phyloP scores from a whole-genome alignment of 371 early-diverging fungal species.

The Mucor mucedo region DNA sequence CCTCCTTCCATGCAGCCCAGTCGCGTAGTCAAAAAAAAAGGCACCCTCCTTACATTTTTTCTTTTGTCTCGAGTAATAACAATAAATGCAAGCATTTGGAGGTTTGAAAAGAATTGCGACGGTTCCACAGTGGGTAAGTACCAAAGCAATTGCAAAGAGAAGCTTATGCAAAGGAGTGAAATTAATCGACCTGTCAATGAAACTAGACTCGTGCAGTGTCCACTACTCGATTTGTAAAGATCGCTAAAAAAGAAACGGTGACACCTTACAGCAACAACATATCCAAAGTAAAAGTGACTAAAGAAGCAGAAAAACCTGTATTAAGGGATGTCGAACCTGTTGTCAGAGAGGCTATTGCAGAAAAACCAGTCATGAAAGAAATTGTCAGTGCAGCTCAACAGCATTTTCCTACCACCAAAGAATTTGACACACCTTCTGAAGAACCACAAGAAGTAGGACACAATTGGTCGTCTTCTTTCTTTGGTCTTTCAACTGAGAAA shows the following conservation, averaged over 20 bases:
- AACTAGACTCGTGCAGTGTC: conserved; percentile 19
- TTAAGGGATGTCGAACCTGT: neutral
- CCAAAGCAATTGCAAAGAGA: neutral
- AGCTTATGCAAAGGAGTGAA: neutral
- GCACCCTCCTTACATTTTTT: neutral
- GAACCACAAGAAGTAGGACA: conserved; percentile 22
- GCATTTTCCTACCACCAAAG: conserved; percentile 18
- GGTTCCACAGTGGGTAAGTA: conserved; percentile 9
- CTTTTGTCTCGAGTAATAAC: neutral
- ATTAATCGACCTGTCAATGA: neutral
- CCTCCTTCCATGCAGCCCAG: conserved; percentile 2
- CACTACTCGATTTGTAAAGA: conserved; percentile 18
- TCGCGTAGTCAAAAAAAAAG: conserved; percentile 1
- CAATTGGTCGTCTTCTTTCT: conserved; percentile 79
- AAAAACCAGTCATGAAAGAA: neutral
- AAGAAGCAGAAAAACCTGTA: neutral
- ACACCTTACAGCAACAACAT: neutral
- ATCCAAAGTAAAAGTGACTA: neutral
- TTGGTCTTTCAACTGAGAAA: conserved; percentile 73
- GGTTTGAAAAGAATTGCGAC: conserved; percentile 10
- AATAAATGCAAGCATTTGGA: conserved; percentile 14
- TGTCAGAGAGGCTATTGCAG: neutral
- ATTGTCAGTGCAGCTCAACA: conserved; percentile 1
- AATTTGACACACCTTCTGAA: conserved; percentile 21
- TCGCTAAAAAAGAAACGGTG: conserved; percentile 4